Percentiles rank a stretch among this genome's conserved stretches.
phyloP scores from a whole-genome alignment of 208 protist genomes.

The Trypanosoma boissoni region DNA sequence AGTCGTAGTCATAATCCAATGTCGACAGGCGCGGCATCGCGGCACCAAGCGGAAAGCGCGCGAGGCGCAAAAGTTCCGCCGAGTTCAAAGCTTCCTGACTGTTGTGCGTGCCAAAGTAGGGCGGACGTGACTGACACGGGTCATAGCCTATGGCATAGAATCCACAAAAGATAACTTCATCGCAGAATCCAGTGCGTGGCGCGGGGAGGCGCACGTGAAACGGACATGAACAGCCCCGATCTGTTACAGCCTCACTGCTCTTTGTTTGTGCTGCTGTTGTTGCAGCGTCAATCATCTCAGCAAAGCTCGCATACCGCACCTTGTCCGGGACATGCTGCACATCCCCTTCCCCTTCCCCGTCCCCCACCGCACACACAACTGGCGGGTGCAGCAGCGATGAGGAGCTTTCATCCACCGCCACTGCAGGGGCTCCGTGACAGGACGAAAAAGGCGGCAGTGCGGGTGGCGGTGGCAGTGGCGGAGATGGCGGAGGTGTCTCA shows the following conservation, averaged over 20 bases:
- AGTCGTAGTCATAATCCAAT: constrained; percentile 89
- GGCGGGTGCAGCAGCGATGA: constrained; percentile 14
- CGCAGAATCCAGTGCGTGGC: constrained; percentile 45
- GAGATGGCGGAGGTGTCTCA: background rate
- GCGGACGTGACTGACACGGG: constrained; percentile 76
- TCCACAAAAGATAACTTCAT: constrained; percentile 67
- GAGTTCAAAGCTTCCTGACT: constrained; percentile 54
- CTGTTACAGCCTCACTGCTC: background rate
- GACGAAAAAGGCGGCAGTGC: background rate
- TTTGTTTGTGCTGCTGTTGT: background rate
- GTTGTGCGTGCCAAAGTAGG: constrained; percentile 87
- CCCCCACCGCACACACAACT: background rate
- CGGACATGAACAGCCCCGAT: constrained; percentile 34
- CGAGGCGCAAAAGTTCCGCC: constrained; percentile 54
- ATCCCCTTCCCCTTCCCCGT: background rate
- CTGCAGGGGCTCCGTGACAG: background rate
- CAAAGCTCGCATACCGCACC: constrained; percentile 11
- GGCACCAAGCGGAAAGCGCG: constrained; percentile 42
- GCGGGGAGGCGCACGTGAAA: constrained; percentile 41
- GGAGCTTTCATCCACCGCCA: constrained; percentile 13
- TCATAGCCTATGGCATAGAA: constrained; percentile 87
- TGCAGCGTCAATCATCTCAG: constrained; percentile 17
- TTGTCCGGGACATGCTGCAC: background rate
- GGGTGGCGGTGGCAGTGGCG: background rate
- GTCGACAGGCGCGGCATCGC: constrained; percentile 67